A percentile compares a stretch with the other conserved stretches of the same genome.
Evolutionary conservation across 2,329 filamentous ascomycete genomes (phyloP).

Genomic region (Fusarium duplospermum): DNA sequence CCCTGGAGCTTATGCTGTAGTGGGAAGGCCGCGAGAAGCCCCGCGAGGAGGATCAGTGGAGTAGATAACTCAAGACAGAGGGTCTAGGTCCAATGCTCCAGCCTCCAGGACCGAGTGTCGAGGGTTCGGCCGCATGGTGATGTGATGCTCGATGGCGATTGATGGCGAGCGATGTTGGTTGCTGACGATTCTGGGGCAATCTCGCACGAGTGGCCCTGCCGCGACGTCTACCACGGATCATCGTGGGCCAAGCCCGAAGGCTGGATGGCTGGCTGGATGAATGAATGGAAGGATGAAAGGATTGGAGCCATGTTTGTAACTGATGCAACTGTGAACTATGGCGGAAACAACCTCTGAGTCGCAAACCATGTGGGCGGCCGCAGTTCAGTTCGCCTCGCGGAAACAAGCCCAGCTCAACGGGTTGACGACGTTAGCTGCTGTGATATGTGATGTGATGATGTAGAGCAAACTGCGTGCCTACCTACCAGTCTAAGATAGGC

Average conservation of each 20-base stretch:
- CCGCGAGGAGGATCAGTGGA: constrained; percentile 39
- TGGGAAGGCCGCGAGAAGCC: constrained; percentile 27
- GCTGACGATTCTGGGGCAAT: constrained; percentile 28
- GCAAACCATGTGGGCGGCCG: background rate
- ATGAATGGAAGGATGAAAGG: constrained; percentile 6
- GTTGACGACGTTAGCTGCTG: background rate
- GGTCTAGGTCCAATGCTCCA: constrained; percentile 8
- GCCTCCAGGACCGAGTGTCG: constrained; percentile 6
- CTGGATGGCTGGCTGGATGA: constrained; percentile 3
- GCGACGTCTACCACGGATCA: constrained; percentile 9
- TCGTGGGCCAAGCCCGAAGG: constrained; percentile 16
- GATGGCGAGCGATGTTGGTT: constrained; percentile 12
- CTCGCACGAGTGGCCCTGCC: constrained; percentile 19
- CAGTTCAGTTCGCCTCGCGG: background rate
- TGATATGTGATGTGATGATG: constrained; percentile 20
- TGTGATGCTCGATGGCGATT: constrained; percentile 27
- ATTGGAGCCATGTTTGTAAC: constrained; percentile 12
- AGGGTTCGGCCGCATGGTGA: constrained; percentile 26
- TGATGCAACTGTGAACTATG: background rate
- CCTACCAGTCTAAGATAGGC: constrained; percentile 20
- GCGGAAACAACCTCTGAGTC: background rate
- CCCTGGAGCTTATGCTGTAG: constrained; percentile 37
- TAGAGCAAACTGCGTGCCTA: constrained; percentile 7
- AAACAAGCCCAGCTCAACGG: background rate
- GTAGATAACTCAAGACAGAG: constrained; percentile 10